Evolutionary conservation across 129 eudicot genomes (phyloP).

Genomic region (Artemisia argyi): DNA sequence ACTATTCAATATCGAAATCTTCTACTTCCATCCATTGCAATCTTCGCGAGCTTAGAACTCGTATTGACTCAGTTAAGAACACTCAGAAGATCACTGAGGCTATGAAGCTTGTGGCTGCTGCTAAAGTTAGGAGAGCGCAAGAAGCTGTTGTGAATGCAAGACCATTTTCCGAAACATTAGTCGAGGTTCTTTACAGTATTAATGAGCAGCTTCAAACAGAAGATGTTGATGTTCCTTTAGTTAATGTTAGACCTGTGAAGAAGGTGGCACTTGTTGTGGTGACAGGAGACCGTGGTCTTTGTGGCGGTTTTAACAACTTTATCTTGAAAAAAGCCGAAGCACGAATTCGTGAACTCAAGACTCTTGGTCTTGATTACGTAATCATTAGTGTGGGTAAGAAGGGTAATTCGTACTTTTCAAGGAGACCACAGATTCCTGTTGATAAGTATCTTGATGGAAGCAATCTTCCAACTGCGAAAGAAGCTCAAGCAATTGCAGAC

Average conservation of each 20-base stretch:
- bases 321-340: conserved; percentile 53
- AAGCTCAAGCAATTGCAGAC: conserved; percentile 61
- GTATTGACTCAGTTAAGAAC: conserved; percentile 56
- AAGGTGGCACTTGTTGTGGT: conserved; percentile 65
- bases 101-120: conserved; percentile 75
- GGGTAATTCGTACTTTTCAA: conserved; percentile 49
- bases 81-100: conserved; percentile 72
- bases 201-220: conserved; percentile 54
- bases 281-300: conserved; percentile 68
- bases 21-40: conserved; percentile 39
- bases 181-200: conserved; percentile 52
- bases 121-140: conserved; percentile 68
- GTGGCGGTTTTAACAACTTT: conserved; percentile 57
- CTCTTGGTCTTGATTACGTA: conserved; percentile 49
- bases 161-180: conserved; percentile 64
- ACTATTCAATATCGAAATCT: conserved; percentile 22
- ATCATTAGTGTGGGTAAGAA: conserved; percentile 64
- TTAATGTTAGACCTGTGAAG: conserved; percentile 54
- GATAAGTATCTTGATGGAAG: conserved; percentile 43
- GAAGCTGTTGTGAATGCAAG: conserved; percentile 65
- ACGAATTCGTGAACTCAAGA: conserved; percentile 40
- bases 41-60: conserved; percentile 45
- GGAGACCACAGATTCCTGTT: conserved; percentile 36
- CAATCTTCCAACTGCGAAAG: conserved; percentile 49
- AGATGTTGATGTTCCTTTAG: conserved; percentile 61